These are phyloP conservation scores for Sequoia sempervirens DNA, from an alignment of 75 land plant species.

Conservation along the genomic window DNA sequence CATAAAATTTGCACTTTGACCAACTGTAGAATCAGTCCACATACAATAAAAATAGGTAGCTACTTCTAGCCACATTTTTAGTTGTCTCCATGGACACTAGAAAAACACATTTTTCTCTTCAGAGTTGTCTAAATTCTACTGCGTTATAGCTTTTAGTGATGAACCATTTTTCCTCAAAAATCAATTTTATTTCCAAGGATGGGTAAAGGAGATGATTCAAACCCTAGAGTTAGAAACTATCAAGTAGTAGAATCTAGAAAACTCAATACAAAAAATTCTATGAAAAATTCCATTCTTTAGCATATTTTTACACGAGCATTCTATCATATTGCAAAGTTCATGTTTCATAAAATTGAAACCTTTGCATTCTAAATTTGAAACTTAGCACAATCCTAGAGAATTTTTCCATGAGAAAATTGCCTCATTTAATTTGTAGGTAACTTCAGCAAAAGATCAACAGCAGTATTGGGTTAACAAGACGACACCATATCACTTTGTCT, in stretches of 20 bases:
- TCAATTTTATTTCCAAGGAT: too few relatives aligned
- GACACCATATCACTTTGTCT: constrained; percentile 55
- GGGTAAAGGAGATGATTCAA: not conserved
- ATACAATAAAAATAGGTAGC: not conserved
- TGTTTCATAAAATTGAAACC: not conserved
- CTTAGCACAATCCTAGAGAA: not conserved
- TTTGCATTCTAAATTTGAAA: not conserved
- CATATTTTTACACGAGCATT: not conserved
- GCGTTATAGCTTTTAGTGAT: not conserved
- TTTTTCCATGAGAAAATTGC: not conserved
- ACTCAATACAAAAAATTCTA: not conserved
- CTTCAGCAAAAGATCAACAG: constrained; percentile 82
- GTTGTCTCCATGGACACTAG: not conserved
- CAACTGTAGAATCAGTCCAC: not conserved
- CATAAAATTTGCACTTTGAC: not conserved
- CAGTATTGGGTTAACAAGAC: constrained; percentile 53
- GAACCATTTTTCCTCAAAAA: not conserved
- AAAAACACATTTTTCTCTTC: not conserved
- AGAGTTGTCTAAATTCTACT: not conserved
- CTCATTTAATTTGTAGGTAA: constrained; percentile 45
- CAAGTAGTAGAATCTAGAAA: not conserved
- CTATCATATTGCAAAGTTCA: not conserved
- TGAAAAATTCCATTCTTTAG: not conserved
- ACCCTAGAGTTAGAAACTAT: not conserved
- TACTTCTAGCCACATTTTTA: too few relatives aligned